Evolutionary conservation across 495 filamentous ascomycete genomes (phyloP).

Genomic region (Xylaria scruposa): DNA sequence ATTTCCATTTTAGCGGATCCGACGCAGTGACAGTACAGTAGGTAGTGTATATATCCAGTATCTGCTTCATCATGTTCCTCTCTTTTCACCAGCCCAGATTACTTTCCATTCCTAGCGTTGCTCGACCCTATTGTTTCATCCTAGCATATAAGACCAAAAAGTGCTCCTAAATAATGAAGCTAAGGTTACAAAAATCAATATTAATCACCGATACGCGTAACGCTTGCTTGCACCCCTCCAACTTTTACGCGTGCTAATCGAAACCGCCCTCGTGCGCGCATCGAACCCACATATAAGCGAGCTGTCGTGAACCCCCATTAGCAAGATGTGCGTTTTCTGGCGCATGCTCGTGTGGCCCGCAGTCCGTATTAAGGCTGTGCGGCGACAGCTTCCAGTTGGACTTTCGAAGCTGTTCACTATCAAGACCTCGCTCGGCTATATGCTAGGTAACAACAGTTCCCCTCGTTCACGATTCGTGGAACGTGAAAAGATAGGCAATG

Average conservation of each 20-base stretch:
- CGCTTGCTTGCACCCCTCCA: background rate
- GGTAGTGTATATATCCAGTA: too few relatives aligned
- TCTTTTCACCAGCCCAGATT: background rate
- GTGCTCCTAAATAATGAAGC: background rate
- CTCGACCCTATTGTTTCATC: background rate
- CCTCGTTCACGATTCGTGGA: conserved; percentile 2
- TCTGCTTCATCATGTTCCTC: background rate
- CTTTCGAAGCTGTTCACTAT: background rate
- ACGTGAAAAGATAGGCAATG: background rate
- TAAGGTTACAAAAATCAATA: background rate
- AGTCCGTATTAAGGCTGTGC: background rate
- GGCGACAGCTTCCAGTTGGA: background rate
- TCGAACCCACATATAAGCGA: background rate
- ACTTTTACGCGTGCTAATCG: background rate
- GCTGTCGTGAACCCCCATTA: background rate
- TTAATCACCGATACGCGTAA: background rate
- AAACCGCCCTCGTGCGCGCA: background rate
- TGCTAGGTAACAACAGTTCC: background rate
- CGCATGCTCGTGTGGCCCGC: background rate
- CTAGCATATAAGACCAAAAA: background rate
- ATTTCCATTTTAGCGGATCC: too few relatives aligned
- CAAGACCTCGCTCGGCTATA: background rate
- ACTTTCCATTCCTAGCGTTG: background rate
- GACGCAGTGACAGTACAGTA: too few relatives aligned
- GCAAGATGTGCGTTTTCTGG: background rate